Evolutionary conservation across 805 yeast genomes (phyloP).

Genomic region (Candida awuae): DNA sequence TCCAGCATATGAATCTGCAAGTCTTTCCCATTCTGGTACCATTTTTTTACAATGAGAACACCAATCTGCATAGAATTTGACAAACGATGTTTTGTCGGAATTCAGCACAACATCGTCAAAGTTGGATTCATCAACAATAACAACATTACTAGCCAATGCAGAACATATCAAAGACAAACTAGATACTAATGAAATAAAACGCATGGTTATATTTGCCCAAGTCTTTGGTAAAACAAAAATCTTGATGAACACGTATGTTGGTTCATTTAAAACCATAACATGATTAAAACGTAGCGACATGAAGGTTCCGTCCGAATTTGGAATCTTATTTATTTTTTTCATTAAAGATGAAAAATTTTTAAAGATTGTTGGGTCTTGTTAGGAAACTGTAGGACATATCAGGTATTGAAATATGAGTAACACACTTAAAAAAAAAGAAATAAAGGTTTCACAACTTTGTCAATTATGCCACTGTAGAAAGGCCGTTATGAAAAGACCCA

Average conservation of each 20-base stretch:
- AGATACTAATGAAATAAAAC: neutral
- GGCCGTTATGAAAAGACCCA: slow-evolving; percentile 87
- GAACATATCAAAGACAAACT: neutral
- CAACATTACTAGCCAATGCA: slow-evolving; percentile 21
- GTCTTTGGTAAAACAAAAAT: neutral
- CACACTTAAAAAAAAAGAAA: slow-evolving; percentile 15
- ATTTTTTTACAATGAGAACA: slow-evolving; percentile 59
- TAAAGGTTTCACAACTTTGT: slow-evolving; percentile 47
- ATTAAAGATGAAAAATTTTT: too few relatives aligned
- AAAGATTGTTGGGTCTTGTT: too few relatives aligned
- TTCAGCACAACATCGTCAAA: slow-evolving; percentile 50
- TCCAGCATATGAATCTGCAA: slow-evolving; percentile 18
- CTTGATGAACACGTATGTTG: neutral
- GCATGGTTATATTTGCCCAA: neutral
- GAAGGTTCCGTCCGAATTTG: too few relatives aligned
- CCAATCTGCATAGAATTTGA: slow-evolving; percentile 72
- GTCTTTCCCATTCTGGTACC: slow-evolving; percentile 39
- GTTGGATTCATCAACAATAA: slow-evolving; percentile 39
- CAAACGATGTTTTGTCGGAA: slow-evolving; percentile 63
- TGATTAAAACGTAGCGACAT: too few relatives aligned
- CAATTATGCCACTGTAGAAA: slow-evolving; percentile 77
- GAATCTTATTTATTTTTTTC: too few relatives aligned
- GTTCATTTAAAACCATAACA: neutral
- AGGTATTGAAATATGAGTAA: too few relatives aligned
- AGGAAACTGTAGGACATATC: too few relatives aligned